Base-by-base conservation (phyloP, 495 filamentous ascomycete genomes). In the Podospora didyma region DNA sequence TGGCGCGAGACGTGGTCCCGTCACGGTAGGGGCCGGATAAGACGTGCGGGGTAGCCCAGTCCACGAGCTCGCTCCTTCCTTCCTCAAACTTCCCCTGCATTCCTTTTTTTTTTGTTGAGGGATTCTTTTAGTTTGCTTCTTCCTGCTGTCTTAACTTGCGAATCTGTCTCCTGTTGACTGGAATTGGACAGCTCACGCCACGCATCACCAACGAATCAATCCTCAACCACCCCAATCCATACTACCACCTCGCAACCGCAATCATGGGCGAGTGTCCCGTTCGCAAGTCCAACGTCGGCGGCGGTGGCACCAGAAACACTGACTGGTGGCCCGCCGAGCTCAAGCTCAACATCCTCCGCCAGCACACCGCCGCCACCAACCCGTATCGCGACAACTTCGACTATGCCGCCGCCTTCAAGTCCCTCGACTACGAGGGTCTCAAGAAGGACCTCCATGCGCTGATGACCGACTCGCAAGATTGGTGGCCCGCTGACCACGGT, bases 401-500 rank as follows among this genome's bases (percentile, higher is more conserved):
- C 71, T 89, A 89, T 74, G 79, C 78, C 17, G 73, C 76, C 1
- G 85, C 85, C 49, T 89, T 89, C 78, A 84, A 87, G 73, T 79
- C 66, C 60, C 74, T 89, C 22, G 86, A 89, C 74, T 89, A 88
- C 67, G 74, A 79, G 54, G 86, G 69, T 28, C 73, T 89, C 62
- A 89, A 89, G 85, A 82, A 87, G 65, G 86, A 89, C 62, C 69
- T 89, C 2, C 54, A 71, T 22, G 73, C 72, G 34, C 63, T 89
- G 62, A 87, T 89, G 85, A 89, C 86, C 46, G 83, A 87, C 68
- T 89, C 86, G 23, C 82, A 89, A 73, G 82, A 86, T 24, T 89
- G 79, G 79, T 89, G 86, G 86, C 86, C 86, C 10, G 86, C 86
- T 19, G 86, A 89, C 69, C 88, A 88, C 65, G 86, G 86, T 39